Base-by-base conservation (phyloP, 2,329 filamentous ascomycete species). In the Tetracladium maxilliforme region DNA sequence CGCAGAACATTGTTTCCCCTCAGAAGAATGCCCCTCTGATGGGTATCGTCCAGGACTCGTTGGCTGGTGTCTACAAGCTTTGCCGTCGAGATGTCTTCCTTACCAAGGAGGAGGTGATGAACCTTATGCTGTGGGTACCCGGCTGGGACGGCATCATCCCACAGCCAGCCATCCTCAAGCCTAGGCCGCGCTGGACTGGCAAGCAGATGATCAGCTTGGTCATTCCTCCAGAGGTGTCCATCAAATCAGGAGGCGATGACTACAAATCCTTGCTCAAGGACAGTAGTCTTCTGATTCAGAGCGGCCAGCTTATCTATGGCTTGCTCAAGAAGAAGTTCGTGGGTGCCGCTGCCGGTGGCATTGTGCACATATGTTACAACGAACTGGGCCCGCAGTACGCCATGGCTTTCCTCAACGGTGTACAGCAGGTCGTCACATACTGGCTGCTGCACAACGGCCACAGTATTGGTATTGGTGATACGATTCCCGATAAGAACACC, bases 1-100 rank as follows among this genome's bases (percentile, higher is more conserved):
- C 90, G 1, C 69, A 90, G 40, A 94, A 98, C 51, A 95, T 99
- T 43, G 92, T 98, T 7, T 98, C 92, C 3, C 90, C 90, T 5
- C 90, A 98, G 52, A 76, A 86, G 45, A 98, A 98, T 53, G 80
- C 82, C 29, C 92, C 90, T 23, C 65, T 98, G 29, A 99, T 99
- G 92, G 92, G 92, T 71, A 95, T 98, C 39, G 90, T 98, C 13
- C 90, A 99, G 51, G 90, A 99, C 51, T 93, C 87, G 14, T 65
- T 99, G 30, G 90, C 86, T 38, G 90, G 92, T 54, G 77, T 84
- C 21, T 98, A 94, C 70, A 98, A 98, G 60, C 74, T 99, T 39
- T 93, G 80, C 42, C 79, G 84, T 40, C 75, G 86, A 47, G 90
- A 98, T 49, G 73, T 82, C 16, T 94, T 98, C 55, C 56, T 98